Evolutionary conservation across 768 basidiomycete genomes (phyloP).

Genomic region (Rossbeevera mucosa): DNA sequence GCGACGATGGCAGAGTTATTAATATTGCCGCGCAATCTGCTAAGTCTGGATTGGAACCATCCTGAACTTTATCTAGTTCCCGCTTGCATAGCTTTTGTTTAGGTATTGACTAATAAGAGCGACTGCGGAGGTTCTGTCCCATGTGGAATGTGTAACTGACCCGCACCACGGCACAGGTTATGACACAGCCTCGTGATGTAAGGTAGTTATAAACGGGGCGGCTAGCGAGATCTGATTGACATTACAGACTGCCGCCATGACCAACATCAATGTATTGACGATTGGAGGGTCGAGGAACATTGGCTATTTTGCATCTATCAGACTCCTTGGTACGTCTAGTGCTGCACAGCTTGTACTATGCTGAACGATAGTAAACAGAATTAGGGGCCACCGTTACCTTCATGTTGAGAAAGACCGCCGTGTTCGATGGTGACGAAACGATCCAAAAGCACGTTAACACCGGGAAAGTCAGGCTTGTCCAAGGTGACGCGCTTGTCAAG

Average conservation of each 20-base stretch:
- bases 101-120: not conserved
- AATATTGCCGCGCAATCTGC: constrained; percentile 21
- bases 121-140: no score
- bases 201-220: constrained; percentile 5
- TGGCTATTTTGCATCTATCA: constrained; percentile 45
- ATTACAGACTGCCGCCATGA: constrained; percentile 8
- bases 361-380: constrained; percentile 33
- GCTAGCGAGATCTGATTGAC: no score
- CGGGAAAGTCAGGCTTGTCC: constrained; percentile 50
- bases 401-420: constrained; percentile 47
- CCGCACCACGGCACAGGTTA: not conserved
- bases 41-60: not conserved
- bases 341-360: not conserved
- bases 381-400: constrained; percentile 60
- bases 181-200: constrained; percentile 1
- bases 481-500: constrained; percentile 56
- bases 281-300: constrained; percentile 57
- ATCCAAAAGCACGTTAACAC: constrained; percentile 49
- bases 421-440: constrained; percentile 49
- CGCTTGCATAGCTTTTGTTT: not conserved
- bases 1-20: constrained; percentile 53
- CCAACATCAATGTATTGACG: constrained; percentile 31
- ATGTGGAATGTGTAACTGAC: no score
- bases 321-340: constrained; percentile 41
- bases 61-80: not conserved